Conservation (phyloP, 306 rosid genomes). For the Dalbergia cultrata region DNA sequence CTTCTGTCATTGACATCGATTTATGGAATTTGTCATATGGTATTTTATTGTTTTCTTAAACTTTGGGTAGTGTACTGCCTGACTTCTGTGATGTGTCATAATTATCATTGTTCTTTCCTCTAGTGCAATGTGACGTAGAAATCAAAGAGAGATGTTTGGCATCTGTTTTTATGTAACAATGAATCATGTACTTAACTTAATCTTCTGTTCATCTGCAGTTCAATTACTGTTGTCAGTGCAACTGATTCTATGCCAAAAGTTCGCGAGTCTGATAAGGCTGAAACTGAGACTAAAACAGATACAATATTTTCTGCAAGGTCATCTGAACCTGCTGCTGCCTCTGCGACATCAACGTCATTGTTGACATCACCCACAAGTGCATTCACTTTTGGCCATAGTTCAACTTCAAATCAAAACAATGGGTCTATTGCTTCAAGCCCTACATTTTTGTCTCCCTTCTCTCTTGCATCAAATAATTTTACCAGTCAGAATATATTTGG, state of each 20-base stretch:
- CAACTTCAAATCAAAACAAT: conserved; percentile 57
- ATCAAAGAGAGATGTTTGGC: neutral
- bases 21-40: neutral
- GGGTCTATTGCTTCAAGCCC: conserved; percentile 60
- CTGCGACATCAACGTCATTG: conserved; percentile 57
- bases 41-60: neutral
- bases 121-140: no score
- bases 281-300: conserved; percentile 43
- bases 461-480: conserved; percentile 50
- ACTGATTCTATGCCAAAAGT: conserved; percentile 48
- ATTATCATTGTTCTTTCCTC: neutral
- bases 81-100: neutral
- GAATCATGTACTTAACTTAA: conserved; percentile 39
- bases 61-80: conserved; percentile 7
- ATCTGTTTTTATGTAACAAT: conserved; percentile 21
- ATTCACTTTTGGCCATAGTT: conserved; percentile 52
- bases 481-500: conserved; percentile 53
- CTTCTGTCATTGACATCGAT: neutral
- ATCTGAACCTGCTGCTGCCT: conserved; percentile 54
- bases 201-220: conserved; percentile 59
- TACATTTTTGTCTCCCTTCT: conserved; percentile 47
- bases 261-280: conserved; percentile 52
- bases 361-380: conserved; percentile 48
- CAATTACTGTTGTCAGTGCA: conserved; percentile 43
- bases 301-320: conserved; percentile 49